Percentiles rank a stretch among this genome's conserved stretches.
phyloP scores from a whole-genome alignment of 306 rosid genomes.

The Pueraria montana region DNA sequence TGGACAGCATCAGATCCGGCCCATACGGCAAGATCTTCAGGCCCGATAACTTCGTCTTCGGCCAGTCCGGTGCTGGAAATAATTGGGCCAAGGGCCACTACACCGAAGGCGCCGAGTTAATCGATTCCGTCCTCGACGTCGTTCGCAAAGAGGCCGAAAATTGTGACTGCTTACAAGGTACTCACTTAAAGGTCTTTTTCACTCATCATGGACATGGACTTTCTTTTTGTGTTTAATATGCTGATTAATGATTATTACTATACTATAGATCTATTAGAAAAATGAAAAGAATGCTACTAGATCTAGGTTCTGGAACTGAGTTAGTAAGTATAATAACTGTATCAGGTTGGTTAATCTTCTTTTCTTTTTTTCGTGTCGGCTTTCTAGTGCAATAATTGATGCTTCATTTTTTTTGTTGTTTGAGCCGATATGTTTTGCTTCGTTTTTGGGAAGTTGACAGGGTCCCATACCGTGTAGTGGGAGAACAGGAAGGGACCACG shows the following conservation, averaged over 20 bases:
- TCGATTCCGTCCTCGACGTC: conserved; percentile 55
- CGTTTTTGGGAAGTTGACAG: conserved; percentile 19
- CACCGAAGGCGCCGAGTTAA: conserved; percentile 56
- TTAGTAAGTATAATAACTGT: background rate
- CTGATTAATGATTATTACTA: background rate
- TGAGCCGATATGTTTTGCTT: background rate
- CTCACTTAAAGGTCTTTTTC: no score
- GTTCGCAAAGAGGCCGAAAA: conserved; percentile 61
- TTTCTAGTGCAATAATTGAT: conserved; percentile 39
- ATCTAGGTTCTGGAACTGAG: conserved; percentile 38
- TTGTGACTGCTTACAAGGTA: conserved; percentile 56
- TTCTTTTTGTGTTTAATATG: background rate
- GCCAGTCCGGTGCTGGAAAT: conserved; percentile 67
- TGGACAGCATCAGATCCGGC: conserved; percentile 60
- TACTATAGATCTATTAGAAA: conserved; percentile 7
- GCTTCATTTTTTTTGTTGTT: conserved; percentile 1
- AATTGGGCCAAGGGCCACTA: conserved; percentile 77
- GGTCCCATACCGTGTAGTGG: conserved; percentile 54
- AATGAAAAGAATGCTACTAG: background rate
- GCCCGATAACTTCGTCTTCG: conserved; percentile 56
- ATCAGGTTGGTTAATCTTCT: background rate
- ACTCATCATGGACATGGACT: no score
- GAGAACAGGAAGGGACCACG: conserved; percentile 45
- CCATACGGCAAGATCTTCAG: conserved; percentile 52
- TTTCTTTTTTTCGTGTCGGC: background rate